Evolutionary conservation across 495 filamentous ascomycete genomes (phyloP).

Genomic region (Thermothielavioides terrestris): DNA sequence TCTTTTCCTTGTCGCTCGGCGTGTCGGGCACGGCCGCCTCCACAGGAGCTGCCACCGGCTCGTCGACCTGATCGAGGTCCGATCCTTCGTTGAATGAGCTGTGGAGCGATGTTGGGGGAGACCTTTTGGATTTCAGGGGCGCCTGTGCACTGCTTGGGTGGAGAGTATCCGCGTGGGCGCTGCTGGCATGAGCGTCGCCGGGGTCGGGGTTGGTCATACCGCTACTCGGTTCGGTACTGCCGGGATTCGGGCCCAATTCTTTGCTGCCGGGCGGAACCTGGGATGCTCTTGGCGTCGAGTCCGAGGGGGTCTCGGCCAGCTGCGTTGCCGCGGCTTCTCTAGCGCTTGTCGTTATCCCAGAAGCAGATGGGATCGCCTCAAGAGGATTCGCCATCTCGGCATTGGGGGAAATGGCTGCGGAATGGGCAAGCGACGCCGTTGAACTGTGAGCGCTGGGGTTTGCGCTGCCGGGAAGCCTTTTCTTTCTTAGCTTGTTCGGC

Average conservation of each 20-base stretch:
- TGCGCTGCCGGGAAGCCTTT: constrained; percentile 59
- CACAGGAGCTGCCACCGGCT: constrained; percentile 29
- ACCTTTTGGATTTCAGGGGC: constrained; percentile 53
- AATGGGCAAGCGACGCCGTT: constrained; percentile 56
- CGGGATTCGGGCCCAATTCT: not conserved
- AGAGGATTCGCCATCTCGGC: constrained; percentile 30
- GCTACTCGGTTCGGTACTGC: not conserved
- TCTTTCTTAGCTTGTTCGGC: constrained; percentile 82
- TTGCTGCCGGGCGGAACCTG: constrained; percentile 29
- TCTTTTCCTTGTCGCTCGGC: constrained; percentile 58
- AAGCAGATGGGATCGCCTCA: constrained; percentile 23
- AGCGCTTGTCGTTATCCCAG: constrained; percentile 19
- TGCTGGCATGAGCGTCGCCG: not conserved
- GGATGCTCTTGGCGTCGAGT: constrained; percentile 27
- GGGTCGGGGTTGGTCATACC: not conserved
- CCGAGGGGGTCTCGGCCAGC: constrained; percentile 23
- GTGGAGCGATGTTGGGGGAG: constrained; percentile 59
- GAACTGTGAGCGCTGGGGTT: constrained; percentile 84
- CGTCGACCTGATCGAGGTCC: constrained; percentile 63
- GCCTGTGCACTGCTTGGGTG: constrained; percentile 35
- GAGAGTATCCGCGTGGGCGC: constrained; percentile 3
- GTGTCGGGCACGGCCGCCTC: constrained; percentile 37
- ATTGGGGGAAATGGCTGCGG: constrained; percentile 29
- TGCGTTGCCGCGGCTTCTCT: constrained; percentile 15
- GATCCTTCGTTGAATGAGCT: constrained; percentile 71